Evolutionary conservation across 257 asterid genomes (phyloP).

Genomic region (Scutellaria minor): DNA sequence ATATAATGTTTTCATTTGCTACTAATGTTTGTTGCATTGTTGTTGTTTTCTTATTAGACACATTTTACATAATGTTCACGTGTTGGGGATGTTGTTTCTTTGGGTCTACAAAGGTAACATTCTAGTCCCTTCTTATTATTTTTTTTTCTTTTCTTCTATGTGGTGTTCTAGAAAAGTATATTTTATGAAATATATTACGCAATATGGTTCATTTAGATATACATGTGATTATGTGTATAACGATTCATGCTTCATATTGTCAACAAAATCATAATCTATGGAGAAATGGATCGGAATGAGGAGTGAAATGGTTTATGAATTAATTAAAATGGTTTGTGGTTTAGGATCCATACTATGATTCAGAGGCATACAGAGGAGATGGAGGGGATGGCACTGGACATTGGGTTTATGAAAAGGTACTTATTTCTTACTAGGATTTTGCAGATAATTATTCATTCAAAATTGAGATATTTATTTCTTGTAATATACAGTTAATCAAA

Average conservation of each 20-base stretch:
- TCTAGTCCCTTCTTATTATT: neutral
- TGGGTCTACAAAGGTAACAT: slow-evolving; percentile 67
- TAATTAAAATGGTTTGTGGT: slow-evolving; percentile 14
- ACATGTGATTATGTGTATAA: neutral
- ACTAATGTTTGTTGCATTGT: too few species aligned
- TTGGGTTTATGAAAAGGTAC: slow-evolving; percentile 89
- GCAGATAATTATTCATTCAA: too few species aligned
- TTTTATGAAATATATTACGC: too few species aligned
- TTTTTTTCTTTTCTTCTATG: neutral
- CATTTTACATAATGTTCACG: slow-evolving; percentile 84
- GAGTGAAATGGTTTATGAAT: neutral
- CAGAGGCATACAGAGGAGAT: slow-evolving; percentile 75
- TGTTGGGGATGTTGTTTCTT: slow-evolving; percentile 92
- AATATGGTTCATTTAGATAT: neutral
- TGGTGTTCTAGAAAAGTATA: neutral
- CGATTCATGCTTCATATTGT: neutral
- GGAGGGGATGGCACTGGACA: slow-evolving; percentile 94
- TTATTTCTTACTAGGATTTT: neutral
- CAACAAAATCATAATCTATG: neutral
- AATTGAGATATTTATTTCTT: too few species aligned
- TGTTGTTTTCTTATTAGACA: slow-evolving; percentile 43
- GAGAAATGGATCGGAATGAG: neutral
- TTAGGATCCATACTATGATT: slow-evolving; percentile 89
- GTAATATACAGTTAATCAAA: too few species aligned
- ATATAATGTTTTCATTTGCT: too few species aligned